phyloP scores from a whole-genome alignment of 108 stramenopile species.

The Cyclotella atomus region DNA sequence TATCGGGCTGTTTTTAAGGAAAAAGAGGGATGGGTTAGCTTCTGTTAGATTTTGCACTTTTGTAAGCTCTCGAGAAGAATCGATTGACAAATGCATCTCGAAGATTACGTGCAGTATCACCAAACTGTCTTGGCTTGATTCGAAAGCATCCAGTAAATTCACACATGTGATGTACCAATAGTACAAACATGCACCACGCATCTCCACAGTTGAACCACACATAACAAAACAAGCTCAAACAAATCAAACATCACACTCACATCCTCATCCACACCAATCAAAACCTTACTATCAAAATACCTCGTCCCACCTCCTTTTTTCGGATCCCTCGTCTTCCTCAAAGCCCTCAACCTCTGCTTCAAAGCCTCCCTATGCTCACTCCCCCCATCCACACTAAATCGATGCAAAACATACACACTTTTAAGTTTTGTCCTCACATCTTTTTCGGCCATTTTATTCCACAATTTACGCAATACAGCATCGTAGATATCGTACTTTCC shows the following conservation, averaged over 20 bases:
- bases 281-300: conserved; percentile 86
- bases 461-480: conserved; percentile 87
- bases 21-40: no score
- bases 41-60: no score
- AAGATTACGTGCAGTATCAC: no score
- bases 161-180: no score
- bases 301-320: conserved; percentile 64
- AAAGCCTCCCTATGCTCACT: conserved; percentile 85
- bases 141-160: no score
- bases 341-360: conserved; percentile 86
- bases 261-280: conserved; percentile 69
- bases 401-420: conserved; percentile 87
- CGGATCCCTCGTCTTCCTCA: conserved; percentile 86
- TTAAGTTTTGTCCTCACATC: conserved; percentile 85
- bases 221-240: background rate
- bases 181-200: no score
- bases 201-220: background rate
- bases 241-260: conserved; percentile 40
- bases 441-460: conserved; percentile 93
- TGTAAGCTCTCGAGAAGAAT: no score
- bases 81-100: no score
- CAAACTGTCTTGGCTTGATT: no score
- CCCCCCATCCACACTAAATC: conserved; percentile 86
- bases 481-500: conserved; percentile 90
- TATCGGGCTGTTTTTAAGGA: conserved; percentile 53